Percentiles rank a stretch among this genome's conserved stretches.
Conservation (phyloP, 75 land plant genomes). For the Cryptomeria japonica region DNA sequence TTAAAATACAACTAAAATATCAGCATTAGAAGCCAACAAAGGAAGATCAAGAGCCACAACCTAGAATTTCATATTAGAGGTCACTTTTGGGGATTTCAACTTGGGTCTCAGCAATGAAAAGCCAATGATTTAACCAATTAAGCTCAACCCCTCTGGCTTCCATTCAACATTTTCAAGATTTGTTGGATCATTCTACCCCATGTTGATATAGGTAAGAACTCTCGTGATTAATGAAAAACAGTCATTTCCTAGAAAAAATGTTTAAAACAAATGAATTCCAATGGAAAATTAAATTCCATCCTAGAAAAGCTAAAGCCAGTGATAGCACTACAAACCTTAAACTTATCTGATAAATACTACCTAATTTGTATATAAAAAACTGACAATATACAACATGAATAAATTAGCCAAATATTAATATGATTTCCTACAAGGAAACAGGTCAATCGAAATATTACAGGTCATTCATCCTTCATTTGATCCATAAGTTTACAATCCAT, state of each 20-base stretch:
- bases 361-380: neutral
- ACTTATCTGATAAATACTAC: neutral
- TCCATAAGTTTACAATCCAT: neutral
- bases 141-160: neutral
- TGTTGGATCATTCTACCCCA: neutral
- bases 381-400: neutral
- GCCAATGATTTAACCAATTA: too few species aligned
- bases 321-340: neutral
- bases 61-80: too few species aligned
- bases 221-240: neutral
- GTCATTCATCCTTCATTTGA: neutral
- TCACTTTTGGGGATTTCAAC: too few species aligned
- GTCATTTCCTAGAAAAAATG: neutral
- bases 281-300: neutral
- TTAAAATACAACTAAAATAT: too few species aligned
- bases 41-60: too few species aligned
- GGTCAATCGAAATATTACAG: neutral
- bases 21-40: too few species aligned
- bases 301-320: neutral
- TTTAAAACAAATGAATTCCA: neutral
- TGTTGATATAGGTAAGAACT: neutral
- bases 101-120: too few species aligned
- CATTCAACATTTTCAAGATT: neutral
- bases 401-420: neutral
- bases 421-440: neutral